phyloP scores from a whole-genome alignment of 2,329 filamentous ascomycete species.

The Cladorrhinum sp. region DNA sequence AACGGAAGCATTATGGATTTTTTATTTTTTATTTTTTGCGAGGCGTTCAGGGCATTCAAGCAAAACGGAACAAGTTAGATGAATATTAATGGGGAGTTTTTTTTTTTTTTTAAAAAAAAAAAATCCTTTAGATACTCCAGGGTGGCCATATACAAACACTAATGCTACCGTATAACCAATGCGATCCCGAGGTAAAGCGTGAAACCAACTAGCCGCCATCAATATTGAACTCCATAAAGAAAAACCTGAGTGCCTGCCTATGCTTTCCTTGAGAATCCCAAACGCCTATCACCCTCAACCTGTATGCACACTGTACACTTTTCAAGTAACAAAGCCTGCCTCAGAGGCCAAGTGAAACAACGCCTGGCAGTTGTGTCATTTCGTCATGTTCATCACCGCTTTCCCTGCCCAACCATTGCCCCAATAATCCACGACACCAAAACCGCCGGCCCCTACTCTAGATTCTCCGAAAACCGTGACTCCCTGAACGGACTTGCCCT shows the following conservation, averaged over 20 bases:
- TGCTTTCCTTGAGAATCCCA: neutral
- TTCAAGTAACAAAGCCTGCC: too few species aligned
- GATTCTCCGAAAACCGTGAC: conserved; percentile 50
- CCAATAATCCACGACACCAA: neutral
- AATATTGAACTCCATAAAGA: too few species aligned
- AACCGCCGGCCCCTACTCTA: conserved; percentile 31
- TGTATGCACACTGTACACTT: neutral
- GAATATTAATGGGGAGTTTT: too few species aligned
- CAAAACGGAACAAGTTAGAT: too few species aligned
- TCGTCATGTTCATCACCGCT: neutral
- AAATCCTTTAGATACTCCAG: too few species aligned
- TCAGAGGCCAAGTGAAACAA: neutral
- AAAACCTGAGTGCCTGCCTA: neutral
- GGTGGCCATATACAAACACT: too few species aligned
- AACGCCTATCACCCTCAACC: neutral
- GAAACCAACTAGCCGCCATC: neutral
- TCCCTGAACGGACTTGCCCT: conserved; percentile 44
- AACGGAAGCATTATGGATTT: too few species aligned
- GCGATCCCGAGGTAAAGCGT: neutral
- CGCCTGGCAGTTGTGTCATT: neutral
- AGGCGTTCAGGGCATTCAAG: neutral
- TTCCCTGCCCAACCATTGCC: neutral
- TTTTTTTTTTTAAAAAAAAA: too few species aligned
- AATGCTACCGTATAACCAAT: too few species aligned
- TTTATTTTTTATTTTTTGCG: too few species aligned